Evolutionary conservation across 208 protist genomes (phyloP).

Genomic region (Zelonia costaricensis): DNA sequence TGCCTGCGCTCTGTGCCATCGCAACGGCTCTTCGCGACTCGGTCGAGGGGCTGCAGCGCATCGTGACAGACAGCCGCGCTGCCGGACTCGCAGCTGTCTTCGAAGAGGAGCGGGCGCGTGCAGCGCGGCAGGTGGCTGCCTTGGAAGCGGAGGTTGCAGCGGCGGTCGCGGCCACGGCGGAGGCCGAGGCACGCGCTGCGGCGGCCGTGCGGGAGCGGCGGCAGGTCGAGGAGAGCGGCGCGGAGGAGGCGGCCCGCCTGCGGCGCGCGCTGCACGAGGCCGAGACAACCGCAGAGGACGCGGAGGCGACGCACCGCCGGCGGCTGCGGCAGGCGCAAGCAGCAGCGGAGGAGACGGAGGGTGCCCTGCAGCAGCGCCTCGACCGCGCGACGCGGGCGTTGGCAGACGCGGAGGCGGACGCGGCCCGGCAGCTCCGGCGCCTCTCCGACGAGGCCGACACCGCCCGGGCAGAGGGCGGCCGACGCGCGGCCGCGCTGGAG

Average conservation of each 20-base stretch:
- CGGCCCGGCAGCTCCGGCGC: slow-evolving; percentile 2
- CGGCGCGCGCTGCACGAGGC: slow-evolving; percentile 12
- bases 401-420: slow-evolving; percentile 4
- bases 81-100: not conserved
- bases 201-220: slow-evolving; percentile 5
- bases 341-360: slow-evolving; percentile 7
- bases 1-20: not conserved
- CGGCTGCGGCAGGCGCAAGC: slow-evolving; percentile 11
- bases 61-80: slow-evolving; percentile 3
- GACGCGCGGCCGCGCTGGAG: slow-evolving; percentile 2
- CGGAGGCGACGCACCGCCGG: slow-evolving; percentile 6
- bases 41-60: not conserved
- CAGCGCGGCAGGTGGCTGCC: slow-evolving; percentile 5
- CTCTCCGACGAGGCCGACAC: not conserved
- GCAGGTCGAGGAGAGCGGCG: slow-evolving; percentile 5
- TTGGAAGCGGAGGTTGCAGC: slow-evolving; percentile 7
- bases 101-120: slow-evolving; percentile 17
- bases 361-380: slow-evolving; percentile 6
- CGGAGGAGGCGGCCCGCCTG: slow-evolving; percentile 13
- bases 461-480: not conserved
- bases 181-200: slow-evolving; percentile 6
- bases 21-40: not conserved
- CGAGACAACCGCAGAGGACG: slow-evolving; percentile 7
- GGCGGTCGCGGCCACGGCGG: not conserved
- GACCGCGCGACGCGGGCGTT: not conserved